Evolutionary conservation across 2,329 filamentous ascomycete genomes (phyloP).

Genomic region (Curvularia spicifera): DNA sequence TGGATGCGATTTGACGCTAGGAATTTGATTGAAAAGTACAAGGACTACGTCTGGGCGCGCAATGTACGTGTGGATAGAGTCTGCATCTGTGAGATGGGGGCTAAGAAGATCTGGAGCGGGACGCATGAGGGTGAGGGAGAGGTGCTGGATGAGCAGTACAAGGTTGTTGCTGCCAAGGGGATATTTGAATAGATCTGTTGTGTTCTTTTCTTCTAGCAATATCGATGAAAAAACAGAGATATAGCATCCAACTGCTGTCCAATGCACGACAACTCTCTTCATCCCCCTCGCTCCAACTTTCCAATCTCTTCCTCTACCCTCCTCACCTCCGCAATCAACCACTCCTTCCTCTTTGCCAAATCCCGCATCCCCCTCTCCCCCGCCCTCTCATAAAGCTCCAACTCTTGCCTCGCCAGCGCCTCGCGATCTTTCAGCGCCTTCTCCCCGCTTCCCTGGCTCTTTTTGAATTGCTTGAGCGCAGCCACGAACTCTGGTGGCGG

Average conservation of each 20-base stretch:
- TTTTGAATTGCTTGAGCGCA: slow-evolving; percentile 44
- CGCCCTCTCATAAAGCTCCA: slow-evolving; percentile 47
- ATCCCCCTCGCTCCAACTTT: slow-evolving; percentile 9
- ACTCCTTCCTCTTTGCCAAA: slow-evolving; percentile 49
- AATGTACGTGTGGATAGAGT: slow-evolving; percentile 71
- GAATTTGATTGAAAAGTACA: slow-evolving; percentile 60
- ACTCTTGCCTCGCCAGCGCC: slow-evolving; percentile 39
- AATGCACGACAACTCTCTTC: not conserved
- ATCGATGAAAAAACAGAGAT: too few relatives aligned
- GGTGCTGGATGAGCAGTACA: slow-evolving; percentile 60
- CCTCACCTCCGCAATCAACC: slow-evolving; percentile 28
- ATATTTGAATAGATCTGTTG: slow-evolving; percentile 14
- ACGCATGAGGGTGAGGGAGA: slow-evolving; percentile 51
- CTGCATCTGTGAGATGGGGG: slow-evolving; percentile 87
- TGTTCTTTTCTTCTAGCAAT: not conserved
- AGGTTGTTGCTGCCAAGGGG: slow-evolving; percentile 52
- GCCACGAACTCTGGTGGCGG: slow-evolving; percentile 35
- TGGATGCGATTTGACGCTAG: slow-evolving; percentile 53
- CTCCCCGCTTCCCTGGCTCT: slow-evolving; percentile 39
- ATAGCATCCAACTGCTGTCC: too few relatives aligned
- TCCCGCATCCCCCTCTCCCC: slow-evolving; percentile 48
- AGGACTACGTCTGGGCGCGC: slow-evolving; percentile 73
- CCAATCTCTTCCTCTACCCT: slow-evolving; percentile 14
- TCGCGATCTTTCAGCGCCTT: slow-evolving; percentile 41
- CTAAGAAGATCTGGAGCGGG: slow-evolving; percentile 64